Conservation (phyloP, 1,139 yeast genomes). For the Diutina siamensis region DNA sequence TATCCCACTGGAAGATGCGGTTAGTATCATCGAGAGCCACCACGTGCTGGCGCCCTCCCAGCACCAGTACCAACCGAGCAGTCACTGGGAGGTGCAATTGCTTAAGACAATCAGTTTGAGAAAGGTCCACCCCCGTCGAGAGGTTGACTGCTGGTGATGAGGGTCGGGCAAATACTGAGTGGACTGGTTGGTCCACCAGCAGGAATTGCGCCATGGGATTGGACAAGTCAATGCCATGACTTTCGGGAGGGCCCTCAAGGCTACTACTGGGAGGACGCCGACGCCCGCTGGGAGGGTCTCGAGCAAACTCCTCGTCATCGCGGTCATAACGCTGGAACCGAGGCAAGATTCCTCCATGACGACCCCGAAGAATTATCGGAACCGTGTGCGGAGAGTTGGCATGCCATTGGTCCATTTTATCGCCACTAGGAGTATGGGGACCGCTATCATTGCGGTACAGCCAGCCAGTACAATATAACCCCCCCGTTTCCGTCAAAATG, state of each 20-base stretch:
- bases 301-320: background rate
- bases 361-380: background rate
- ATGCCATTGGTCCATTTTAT: background rate
- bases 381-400: background rate
- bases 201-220: background rate
- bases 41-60: constrained; percentile 56
- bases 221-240: background rate
- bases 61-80: constrained; percentile 8
- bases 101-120: constrained; percentile 12
- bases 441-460: background rate
- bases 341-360: background rate
- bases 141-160: constrained; percentile 13
- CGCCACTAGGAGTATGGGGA: background rate
- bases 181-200: background rate
- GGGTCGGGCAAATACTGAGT: background rate
- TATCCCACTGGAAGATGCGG: constrained; percentile 55
- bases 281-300: constrained; percentile 5
- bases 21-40: constrained; percentile 47
- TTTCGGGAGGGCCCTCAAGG: background rate
- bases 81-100: constrained; percentile 16
- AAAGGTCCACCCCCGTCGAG: constrained; percentile 9
- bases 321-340: background rate
- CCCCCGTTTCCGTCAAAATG: constrained; percentile 40
- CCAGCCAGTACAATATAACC: constrained; percentile 22
- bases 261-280: background rate